Conservation (phyloP, 2,329 filamentous ascomycete genomes). For the Coniochaeta sp. region DNA sequence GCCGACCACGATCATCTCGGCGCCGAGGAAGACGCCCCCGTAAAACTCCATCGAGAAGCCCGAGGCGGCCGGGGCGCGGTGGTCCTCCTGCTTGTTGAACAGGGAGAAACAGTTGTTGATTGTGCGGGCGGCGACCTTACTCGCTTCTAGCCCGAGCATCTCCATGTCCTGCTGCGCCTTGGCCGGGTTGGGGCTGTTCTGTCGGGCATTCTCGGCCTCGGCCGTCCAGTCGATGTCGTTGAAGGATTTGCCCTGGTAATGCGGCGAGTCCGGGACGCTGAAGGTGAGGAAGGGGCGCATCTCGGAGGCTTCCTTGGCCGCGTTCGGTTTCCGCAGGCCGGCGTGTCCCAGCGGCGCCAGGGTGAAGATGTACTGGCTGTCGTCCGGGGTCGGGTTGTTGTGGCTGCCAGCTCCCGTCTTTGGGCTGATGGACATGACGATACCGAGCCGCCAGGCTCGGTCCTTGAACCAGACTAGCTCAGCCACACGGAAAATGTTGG, state of each 20-base stretch:
- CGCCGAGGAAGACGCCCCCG: conserved; percentile 26
- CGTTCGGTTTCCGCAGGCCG: conserved; percentile 12
- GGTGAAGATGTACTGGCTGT: conserved; percentile 12
- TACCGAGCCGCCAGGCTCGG: conserved; percentile 25
- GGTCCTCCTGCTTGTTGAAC: conserved; percentile 17
- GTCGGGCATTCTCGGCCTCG: not conserved
- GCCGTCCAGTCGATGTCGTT: conserved; percentile 21
- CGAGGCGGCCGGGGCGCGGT: conserved; percentile 11
- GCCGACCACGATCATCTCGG: conserved; percentile 24
- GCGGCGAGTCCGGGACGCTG: conserved; percentile 20
- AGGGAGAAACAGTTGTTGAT: conserved; percentile 26
- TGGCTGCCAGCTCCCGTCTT: conserved; percentile 7
- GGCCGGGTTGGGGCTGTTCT: conserved; percentile 8
- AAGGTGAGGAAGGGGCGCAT: conserved; percentile 30
- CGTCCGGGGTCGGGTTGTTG: not conserved
- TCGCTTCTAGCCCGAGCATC: conserved; percentile 25
- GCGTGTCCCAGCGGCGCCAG: conserved; percentile 23
- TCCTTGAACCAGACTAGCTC: conserved; percentile 28
- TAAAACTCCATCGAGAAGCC: conserved; percentile 11
- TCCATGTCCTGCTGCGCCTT: conserved; percentile 12
- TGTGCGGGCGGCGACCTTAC: conserved; percentile 26
- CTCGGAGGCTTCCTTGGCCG: conserved; percentile 14
- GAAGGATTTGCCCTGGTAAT: conserved; percentile 17
- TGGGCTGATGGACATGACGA: conserved; percentile 17
- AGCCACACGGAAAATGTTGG: conserved; percentile 23